Evolutionary conservation across 352 stramenopile species (phyloP), one percentile per base, ranked within the genome.

Genomic region (Elongisporangium anandrum): DNA sequence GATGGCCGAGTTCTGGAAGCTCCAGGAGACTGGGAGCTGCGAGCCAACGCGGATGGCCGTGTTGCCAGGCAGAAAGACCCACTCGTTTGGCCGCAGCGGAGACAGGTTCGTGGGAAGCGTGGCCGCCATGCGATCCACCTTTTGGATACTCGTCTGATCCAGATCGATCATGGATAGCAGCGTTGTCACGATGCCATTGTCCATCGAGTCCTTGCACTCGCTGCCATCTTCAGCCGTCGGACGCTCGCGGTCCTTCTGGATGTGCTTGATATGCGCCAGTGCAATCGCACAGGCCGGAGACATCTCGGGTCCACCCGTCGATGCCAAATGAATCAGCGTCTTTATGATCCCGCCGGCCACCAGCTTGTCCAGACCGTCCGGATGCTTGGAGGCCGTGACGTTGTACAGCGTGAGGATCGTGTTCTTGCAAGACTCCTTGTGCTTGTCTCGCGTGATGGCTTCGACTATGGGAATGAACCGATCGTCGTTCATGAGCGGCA

Each of bases 141-240:
- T 78, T 61, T 90, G 80, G 21, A 94, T 87, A 20, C 64, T 79
- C 9, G 72, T 55, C 20, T 72, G 77, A 52, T 92, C 82, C 15
- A 92, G 66, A 38, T 94, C 85, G 56, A 91, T 85, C 85, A 94
- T 91, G 2, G 85, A 72, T 34, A 94, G 51, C 24, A 94, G 61
- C n/a, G 82, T 84, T 7, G 69, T 68, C 23, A 94, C 68, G 9
- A 92, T 75, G 13, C 85, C 85, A 24, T 80, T 75, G 24, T 91
- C 78, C 76, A 92, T 88, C 38, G 85, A 71, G 41, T 89, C 75
- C 6, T 71, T 64, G 22, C 74, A 52, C 20, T 78, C 70, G 1
- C 29, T 56, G 4, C 60, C 68, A 22, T 65, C 61, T 23, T 61
- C 56, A 4, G 60, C 61, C 10, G 71, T 52, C 3, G 56, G 55